These are phyloP conservation scores for Saccharum officinarum DNA, from an alignment of 176 grass and related monocot species.

Conservation along the genomic window DNA sequence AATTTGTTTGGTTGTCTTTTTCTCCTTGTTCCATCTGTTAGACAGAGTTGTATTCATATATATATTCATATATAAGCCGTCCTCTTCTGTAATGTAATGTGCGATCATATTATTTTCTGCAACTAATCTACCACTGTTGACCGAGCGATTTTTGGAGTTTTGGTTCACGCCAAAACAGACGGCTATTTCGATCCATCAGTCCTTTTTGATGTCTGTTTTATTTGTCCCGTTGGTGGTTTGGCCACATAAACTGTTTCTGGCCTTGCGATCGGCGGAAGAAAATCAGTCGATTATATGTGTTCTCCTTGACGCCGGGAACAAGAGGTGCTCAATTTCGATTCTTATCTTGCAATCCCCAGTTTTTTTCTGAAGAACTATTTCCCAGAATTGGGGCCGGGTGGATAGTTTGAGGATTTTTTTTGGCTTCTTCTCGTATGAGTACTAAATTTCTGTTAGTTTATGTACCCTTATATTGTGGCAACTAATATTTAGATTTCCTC, in stretches of 20 bases:
- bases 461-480: background rate
- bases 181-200: constrained; percentile 2
- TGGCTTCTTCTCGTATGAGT: background rate
- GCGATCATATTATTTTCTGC: background rate
- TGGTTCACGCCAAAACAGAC: background rate
- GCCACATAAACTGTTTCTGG: background rate
- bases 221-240: background rate
- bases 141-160: background rate
- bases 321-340: background rate
- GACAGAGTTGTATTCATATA: background rate
- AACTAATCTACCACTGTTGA: background rate
- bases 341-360: background rate
- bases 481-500: background rate
- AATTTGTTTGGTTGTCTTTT: background rate
- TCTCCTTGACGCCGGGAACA: background rate
- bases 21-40: background rate
- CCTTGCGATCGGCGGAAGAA: background rate
- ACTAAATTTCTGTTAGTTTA: background rate
- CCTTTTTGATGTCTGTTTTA: background rate
- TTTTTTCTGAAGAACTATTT: background rate
- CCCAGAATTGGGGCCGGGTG: background rate
- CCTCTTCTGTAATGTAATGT: background rate
- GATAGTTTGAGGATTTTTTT: background rate
- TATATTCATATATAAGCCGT: background rate
- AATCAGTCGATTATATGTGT: background rate